Percentiles rank a stretch among this genome's conserved stretches.
Conservation (phyloP, 306 rosid genomes). For the Cucurbita maxima region DNA sequence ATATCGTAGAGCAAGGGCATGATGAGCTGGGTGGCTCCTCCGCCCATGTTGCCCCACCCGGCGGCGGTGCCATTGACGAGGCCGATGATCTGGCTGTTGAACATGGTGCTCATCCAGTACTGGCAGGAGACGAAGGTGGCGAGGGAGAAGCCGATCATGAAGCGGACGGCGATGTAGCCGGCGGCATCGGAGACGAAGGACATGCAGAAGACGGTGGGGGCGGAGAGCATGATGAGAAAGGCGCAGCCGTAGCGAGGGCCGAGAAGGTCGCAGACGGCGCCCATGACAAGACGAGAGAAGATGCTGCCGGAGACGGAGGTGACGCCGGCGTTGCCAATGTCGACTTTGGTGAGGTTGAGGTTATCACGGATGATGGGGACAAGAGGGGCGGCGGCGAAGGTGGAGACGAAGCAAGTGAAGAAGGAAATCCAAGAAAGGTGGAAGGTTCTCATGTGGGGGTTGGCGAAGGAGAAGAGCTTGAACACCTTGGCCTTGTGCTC, state of each 20-base stretch:
- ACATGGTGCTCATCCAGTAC: constrained; percentile 96
- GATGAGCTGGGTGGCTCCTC: constrained; percentile 81
- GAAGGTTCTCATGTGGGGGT: constrained; percentile 95
- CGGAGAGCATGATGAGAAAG: neutral
- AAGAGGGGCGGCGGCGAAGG: constrained; percentile 82
- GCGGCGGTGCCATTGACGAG: constrained; percentile 78
- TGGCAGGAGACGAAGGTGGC: constrained; percentile 94
- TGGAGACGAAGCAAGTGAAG: constrained; percentile 78
- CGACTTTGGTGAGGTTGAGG: constrained; percentile 35
- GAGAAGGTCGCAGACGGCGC: constrained; percentile 61
- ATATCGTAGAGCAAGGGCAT: constrained; percentile 67
- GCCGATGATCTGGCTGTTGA: constrained; percentile 66
- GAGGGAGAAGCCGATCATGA: constrained; percentile 76
- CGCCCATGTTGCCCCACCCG: constrained; percentile 98
- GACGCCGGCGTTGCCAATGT: constrained; percentile 79
- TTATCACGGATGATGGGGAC: constrained; percentile 9
- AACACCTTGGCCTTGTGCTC: constrained; percentile 72
- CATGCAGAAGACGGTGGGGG: constrained; percentile 28
- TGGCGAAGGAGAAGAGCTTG: constrained; percentile 55
- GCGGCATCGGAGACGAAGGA: constrained; percentile 48
- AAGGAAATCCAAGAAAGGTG: constrained; percentile 91
- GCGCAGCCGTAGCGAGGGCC: constrained; percentile 85
- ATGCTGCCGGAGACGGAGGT: constrained; percentile 78
- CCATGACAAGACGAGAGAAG: constrained; percentile 74
- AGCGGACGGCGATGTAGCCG: constrained; percentile 51